phyloP scores from a whole-genome alignment of 108 stramenopile species.

The Skeletonema potamos region DNA sequence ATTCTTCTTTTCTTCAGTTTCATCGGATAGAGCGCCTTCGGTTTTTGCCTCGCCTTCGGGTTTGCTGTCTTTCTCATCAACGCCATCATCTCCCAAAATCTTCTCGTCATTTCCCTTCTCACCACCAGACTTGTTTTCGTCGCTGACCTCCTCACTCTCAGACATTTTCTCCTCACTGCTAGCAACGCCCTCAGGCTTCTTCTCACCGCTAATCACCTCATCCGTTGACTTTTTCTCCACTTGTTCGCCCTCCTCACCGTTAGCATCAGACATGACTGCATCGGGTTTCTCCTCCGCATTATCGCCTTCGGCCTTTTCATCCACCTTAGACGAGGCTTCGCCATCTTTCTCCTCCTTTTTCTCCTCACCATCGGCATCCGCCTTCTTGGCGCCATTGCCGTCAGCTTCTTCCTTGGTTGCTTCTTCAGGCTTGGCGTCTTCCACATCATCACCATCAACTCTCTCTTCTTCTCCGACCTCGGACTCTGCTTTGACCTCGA shows the following conservation, averaged over 20 bases:
- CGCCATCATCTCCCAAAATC: conserved; percentile 1
- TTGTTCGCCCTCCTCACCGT: neutral
- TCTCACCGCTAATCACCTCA: neutral
- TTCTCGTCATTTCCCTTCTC: neutral
- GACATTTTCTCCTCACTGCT: neutral
- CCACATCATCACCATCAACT: conserved; percentile 5
- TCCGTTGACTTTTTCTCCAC: conserved; percentile 6
- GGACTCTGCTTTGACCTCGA: neutral
- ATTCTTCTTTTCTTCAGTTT: neutral
- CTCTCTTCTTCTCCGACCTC: conserved; percentile 3
- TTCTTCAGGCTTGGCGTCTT: conserved; percentile 13
- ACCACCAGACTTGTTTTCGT: neutral
- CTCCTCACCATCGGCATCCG: neutral
- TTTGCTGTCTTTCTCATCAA: conserved; percentile 2
- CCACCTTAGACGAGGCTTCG: conserved; percentile 1
- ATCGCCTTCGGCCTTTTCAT: neutral
- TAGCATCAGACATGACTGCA: neutral
- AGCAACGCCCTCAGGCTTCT: neutral
- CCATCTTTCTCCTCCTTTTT: neutral
- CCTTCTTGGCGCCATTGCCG: neutral
- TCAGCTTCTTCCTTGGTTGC: conserved; percentile 1
- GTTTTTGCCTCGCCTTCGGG: neutral
- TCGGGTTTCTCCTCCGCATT: neutral
- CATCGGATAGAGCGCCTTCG: neutral
- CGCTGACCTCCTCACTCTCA: neutral